phyloP scores from a whole-genome alignment of 2,329 filamentous ascomycete genomes.

The Clonostachys rhizophaga region DNA sequence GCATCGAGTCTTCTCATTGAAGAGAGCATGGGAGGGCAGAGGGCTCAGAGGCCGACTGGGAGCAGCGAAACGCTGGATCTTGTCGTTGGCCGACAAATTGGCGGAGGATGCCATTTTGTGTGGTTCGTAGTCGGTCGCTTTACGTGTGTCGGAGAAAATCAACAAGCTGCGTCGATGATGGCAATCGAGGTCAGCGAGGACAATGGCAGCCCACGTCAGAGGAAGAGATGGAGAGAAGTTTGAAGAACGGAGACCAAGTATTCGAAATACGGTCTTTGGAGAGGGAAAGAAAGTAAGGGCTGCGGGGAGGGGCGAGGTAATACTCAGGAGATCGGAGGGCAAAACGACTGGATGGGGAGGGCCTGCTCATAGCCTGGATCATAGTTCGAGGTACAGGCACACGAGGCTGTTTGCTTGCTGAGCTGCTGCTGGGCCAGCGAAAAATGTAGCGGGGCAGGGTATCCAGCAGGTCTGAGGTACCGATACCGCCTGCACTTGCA shows the following conservation, averaged over 20 bases:
- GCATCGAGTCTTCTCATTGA: conserved; percentile 99
- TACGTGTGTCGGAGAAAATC: background rate
- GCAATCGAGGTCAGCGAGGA: background rate
- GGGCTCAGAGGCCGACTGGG: conserved; percentile 91
- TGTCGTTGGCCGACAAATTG: conserved; percentile 84
- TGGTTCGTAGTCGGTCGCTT: conserved; percentile 3
- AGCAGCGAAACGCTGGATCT: conserved; percentile 93
- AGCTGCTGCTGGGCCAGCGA: conserved; percentile 6
- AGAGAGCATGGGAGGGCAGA: conserved; percentile 81
- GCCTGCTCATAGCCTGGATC: too few species aligned
- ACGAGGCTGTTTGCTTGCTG: too few species aligned
- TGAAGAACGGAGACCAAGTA: conserved; percentile 4
- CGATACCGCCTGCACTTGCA: too few species aligned
- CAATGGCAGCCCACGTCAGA: background rate
- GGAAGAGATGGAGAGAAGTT: conserved; percentile 2
- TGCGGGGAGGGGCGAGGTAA: too few species aligned
- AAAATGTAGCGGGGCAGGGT: conserved; percentile 11
- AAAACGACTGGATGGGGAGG: too few species aligned
- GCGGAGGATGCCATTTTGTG: conserved; percentile 46
- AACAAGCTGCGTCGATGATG: background rate
- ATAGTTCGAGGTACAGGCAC: too few species aligned
- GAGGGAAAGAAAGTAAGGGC: too few species aligned
- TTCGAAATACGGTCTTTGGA: too few species aligned
- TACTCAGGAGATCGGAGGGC: too few species aligned
- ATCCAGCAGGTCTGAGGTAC: conserved; percentile 1